Conservation (phyloP, 2,329 filamentous ascomycete species). For the Fusarium luffae region DNA sequence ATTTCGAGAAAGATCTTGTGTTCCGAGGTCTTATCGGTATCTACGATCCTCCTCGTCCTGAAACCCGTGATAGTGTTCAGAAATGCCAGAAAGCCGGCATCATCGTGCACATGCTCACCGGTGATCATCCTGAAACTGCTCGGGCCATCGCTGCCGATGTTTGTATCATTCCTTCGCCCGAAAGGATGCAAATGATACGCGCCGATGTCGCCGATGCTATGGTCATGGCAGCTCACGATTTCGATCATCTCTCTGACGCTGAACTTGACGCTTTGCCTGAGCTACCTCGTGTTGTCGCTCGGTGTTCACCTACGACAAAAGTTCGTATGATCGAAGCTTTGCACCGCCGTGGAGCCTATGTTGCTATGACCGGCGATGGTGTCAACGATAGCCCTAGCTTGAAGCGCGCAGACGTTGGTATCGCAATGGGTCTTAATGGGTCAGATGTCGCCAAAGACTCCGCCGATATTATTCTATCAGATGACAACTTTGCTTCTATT, state of each 20-base stretch:
- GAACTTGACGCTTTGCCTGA: constrained; percentile 71
- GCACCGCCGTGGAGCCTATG: constrained; percentile 70
- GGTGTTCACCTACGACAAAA: constrained; percentile 78
- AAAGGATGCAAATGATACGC: constrained; percentile 53
- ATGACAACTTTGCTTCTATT: constrained; percentile 71
- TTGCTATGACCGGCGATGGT: constrained; percentile 77
- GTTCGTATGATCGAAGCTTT: constrained; percentile 81
- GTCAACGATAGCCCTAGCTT: constrained; percentile 77
- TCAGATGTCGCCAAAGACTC: constrained; percentile 78
- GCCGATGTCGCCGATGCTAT: constrained; percentile 65
- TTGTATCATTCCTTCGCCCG: constrained; percentile 64
- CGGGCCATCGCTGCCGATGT: constrained; percentile 69
- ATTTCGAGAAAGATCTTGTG: constrained; percentile 64
- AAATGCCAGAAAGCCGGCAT: constrained; percentile 69
- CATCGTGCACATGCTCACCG: constrained; percentile 72
- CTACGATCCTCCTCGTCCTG: constrained; percentile 74
- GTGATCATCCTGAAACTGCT: constrained; percentile 71
- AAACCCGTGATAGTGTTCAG: constrained; percentile 65
- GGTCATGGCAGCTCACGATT: constrained; percentile 72
- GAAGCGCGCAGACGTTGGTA: constrained; percentile 74
- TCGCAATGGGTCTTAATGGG: constrained; percentile 73
- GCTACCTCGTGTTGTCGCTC: constrained; percentile 73
- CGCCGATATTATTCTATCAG: constrained; percentile 72
- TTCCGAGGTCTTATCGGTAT: constrained; percentile 75
- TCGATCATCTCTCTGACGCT: constrained; percentile 70